Conservation (phyloP, 805 yeast species). For the Aciculoconidium aculeatum region DNA sequence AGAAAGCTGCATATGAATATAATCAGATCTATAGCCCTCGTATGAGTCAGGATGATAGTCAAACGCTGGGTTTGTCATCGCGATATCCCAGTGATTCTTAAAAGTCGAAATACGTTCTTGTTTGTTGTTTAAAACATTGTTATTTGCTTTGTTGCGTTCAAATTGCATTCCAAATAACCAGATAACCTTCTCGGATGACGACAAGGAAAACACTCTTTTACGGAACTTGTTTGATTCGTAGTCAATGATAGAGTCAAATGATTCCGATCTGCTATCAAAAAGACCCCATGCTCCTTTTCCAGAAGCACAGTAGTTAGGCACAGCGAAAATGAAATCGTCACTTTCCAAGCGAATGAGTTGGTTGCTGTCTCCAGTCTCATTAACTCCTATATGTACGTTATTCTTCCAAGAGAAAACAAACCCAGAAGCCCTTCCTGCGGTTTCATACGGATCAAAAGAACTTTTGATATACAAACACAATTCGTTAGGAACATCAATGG, state of each 20-base stretch:
- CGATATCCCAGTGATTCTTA: slow-evolving; percentile 59
- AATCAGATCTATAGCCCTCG: slow-evolving; percentile 73
- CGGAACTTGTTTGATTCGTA: slow-evolving; percentile 26
- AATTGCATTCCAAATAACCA: slow-evolving; percentile 76
- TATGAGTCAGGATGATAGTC: slow-evolving; percentile 73
- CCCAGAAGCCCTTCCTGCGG: slow-evolving; percentile 56
- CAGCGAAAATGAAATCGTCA: slow-evolving; percentile 49
- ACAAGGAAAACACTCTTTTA: slow-evolving; percentile 49
- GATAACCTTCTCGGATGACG: slow-evolving; percentile 53
- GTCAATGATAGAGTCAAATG: slow-evolving; percentile 13
- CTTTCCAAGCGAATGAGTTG: slow-evolving; percentile 52
- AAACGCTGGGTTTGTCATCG: slow-evolving; percentile 50
- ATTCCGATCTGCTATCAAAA: slow-evolving; percentile 21
- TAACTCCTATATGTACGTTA: slow-evolving; percentile 44
- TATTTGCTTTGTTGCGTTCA: slow-evolving; percentile 48
- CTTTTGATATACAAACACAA: slow-evolving; percentile 61
- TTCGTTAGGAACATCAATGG: slow-evolving; percentile 44
- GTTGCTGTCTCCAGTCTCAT: slow-evolving; percentile 43
- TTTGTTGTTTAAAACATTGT: slow-evolving; percentile 24
- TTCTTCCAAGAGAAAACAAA: slow-evolving; percentile 61
- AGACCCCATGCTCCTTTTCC: slow-evolving; percentile 36
- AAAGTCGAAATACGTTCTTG: slow-evolving; percentile 43
- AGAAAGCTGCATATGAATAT: slow-evolving; percentile 51
- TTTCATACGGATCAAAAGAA: slow-evolving; percentile 51
- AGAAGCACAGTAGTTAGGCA: slow-evolving; percentile 43